Conservation (phyloP, 306 rosid genomes). For the Senna tora region DNA sequence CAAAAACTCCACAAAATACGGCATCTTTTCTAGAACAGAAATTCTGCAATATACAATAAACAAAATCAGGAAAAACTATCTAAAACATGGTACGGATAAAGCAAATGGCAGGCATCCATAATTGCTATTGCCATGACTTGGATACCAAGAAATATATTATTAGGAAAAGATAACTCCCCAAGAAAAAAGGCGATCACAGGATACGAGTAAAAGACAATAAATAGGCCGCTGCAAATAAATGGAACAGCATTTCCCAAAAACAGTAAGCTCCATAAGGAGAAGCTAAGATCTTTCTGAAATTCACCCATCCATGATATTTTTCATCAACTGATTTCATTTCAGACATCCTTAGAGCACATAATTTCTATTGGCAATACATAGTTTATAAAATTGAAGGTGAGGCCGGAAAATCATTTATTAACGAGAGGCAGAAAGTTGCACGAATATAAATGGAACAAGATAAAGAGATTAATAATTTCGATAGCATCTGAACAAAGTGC, state of each 20-base stretch:
- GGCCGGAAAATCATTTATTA: no score
- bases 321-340: slow-evolving; percentile 12
- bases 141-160: background rate
- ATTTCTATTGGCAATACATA: no score
- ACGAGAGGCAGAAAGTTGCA: slow-evolving; percentile 2
- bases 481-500: slow-evolving; percentile 34
- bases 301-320: slow-evolving; percentile 14
- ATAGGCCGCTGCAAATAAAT: background rate
- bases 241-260: background rate
- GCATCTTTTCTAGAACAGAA: slow-evolving; percentile 82
- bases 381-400: no score
- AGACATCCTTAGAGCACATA: no score
- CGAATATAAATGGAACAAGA: background rate
- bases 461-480: background rate
- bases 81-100: slow-evolving; percentile 17
- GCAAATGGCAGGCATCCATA: slow-evolving; percentile 26
- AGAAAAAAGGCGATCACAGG: background rate
- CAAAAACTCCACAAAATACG: slow-evolving; percentile 96
- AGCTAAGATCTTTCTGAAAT: slow-evolving; percentile 8
- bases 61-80: slow-evolving; percentile 26
- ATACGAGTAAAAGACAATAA: background rate
- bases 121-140: background rate
- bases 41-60: slow-evolving; percentile 59
- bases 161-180: background rate
- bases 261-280: background rate